A percentile compares a stretch with the other conserved stretches of the same genome.
These are phyloP conservation scores for Herpomyces periplanetae DNA, from an alignment of 2,329 filamentous ascomycete species.

Conservation along the genomic window DNA sequence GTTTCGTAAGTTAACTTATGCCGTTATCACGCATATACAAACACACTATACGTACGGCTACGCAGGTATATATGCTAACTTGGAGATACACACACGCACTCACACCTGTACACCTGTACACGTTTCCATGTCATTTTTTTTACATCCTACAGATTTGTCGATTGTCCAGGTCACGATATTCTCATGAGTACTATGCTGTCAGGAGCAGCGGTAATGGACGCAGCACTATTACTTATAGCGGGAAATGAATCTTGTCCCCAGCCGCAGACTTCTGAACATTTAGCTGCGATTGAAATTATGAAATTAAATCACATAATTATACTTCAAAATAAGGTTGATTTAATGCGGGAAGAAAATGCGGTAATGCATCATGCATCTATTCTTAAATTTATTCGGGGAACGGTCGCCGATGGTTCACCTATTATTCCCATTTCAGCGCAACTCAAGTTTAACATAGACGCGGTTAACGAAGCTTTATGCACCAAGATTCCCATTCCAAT, in stretches of 20 bases:
- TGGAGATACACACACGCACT: slow-evolving; percentile 1
- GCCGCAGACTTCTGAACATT: slow-evolving; percentile 88
- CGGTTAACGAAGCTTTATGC: slow-evolving; percentile 79
- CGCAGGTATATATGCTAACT: too few species aligned
- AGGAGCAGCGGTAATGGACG: slow-evolving; percentile 24
- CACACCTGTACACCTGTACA: neutral
- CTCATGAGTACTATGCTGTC: slow-evolving; percentile 99
- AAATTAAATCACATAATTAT: slow-evolving; percentile 99
- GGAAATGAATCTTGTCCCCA: slow-evolving; percentile 96
- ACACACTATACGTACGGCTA: too few species aligned
- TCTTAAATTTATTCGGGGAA: slow-evolving; percentile 88
- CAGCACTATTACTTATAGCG: slow-evolving; percentile 70
- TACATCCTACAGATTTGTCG: slow-evolving; percentile 29
- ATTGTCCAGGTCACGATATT: slow-evolving; percentile 99
- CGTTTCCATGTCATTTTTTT: slow-evolving; percentile 3
- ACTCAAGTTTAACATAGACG: slow-evolving; percentile 97
- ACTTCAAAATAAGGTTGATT: slow-evolving; percentile 93
- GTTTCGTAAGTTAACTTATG: slow-evolving; percentile 27
- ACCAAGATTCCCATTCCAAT: slow-evolving; percentile 70
- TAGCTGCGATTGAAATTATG: slow-evolving; percentile 98
- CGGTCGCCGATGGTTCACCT: slow-evolving; percentile 67
- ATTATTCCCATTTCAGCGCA: slow-evolving; percentile 92
- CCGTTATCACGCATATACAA: neutral
- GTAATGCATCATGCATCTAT: slow-evolving; percentile 86
- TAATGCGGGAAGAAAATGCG: slow-evolving; percentile 85